phyloP scores from a whole-genome alignment of 1,284 basidiomycete species.

The Fomitopsis palustris region DNA sequence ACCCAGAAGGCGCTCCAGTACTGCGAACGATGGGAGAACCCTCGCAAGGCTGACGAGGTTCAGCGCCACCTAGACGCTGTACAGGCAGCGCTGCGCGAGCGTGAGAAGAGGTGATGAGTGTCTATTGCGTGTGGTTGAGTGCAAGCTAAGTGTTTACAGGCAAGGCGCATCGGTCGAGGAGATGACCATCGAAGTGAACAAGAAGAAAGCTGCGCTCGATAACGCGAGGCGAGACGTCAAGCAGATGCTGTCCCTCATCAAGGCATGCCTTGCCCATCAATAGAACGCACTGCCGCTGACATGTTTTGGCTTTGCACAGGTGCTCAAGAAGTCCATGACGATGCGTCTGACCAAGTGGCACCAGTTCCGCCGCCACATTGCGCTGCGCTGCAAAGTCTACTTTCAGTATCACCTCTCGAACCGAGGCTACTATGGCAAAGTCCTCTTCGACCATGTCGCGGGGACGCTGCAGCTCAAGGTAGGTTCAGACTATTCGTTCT shows the following conservation, averaged over 20 bases:
- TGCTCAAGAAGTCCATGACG: slow-evolving; percentile 58
- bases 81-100: slow-evolving; percentile 63
- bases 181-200: slow-evolving; percentile 66
- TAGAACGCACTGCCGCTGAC: background rate
- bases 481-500: background rate
- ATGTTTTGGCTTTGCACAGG: slow-evolving; percentile 2
- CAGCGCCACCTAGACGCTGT: slow-evolving; percentile 61
- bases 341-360: slow-evolving; percentile 77
- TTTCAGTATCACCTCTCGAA: slow-evolving; percentile 83
- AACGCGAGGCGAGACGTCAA: slow-evolving; percentile 59
- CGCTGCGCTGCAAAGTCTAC: slow-evolving; percentile 78
- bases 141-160: slow-evolving; percentile 32
- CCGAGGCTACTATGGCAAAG: slow-evolving; percentile 84
- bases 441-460: slow-evolving; percentile 78
- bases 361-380: slow-evolving; percentile 83
- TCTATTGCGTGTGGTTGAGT: background rate
- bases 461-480: slow-evolving; percentile 72
- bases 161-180: slow-evolving; percentile 79
- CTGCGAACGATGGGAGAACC: slow-evolving; percentile 57
- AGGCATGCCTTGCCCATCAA: slow-evolving; percentile 35
- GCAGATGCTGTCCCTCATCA: slow-evolving; percentile 61
- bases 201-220: slow-evolving; percentile 51
- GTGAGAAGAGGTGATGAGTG: slow-evolving; percentile 56
- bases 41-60: slow-evolving; percentile 53
- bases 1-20: slow-evolving; percentile 59